phyloP scores from a whole-genome alignment of 2,329 filamentous ascomycete genomes.

The Penicillium paneum region DNA sequence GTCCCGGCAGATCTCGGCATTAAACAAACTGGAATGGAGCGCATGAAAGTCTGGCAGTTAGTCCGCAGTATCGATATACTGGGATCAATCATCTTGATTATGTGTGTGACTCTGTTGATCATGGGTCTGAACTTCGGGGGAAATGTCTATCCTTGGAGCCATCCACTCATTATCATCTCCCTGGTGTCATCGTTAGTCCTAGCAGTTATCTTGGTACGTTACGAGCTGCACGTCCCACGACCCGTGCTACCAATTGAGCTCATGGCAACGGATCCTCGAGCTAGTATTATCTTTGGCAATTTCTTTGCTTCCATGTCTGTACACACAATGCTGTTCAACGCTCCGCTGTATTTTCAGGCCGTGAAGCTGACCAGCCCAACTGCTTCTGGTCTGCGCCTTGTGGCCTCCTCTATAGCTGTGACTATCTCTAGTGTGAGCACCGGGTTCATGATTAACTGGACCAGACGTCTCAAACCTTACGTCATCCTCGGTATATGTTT shows the following conservation, averaged over 20 bases:
- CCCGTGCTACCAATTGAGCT: conserved; percentile 52
- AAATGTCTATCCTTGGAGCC: conserved; percentile 51
- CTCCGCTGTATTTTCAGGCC: conserved; percentile 73
- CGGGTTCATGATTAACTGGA: conserved; percentile 61
- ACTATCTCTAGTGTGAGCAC: conserved; percentile 56
- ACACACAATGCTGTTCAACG: conserved; percentile 64
- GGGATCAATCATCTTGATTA: conserved; percentile 48
- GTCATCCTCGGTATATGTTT: conserved; percentile 51
- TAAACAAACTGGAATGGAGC: conserved; percentile 42
- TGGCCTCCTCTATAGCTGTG: conserved; percentile 59
- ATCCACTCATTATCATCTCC: conserved; percentile 50
- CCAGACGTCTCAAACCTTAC: conserved; percentile 59
- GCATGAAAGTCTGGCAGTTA: conserved; percentile 41
- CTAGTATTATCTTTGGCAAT: conserved; percentile 51
- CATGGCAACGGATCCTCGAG: conserved; percentile 47
- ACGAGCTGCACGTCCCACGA: conserved; percentile 44
- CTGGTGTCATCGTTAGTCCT: conserved; percentile 42
- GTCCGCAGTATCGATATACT: conserved; percentile 50
- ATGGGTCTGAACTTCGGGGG: conserved; percentile 53
- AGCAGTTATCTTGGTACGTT: conserved; percentile 40
- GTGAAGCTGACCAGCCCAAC: conserved; percentile 69
- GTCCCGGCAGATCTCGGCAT: conserved; percentile 47
- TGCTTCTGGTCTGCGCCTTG: conserved; percentile 67
- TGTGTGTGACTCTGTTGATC: conserved; percentile 49
- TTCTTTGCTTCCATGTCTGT: conserved; percentile 51